Percentiles rank a stretch among this genome's conserved stretches.
These are phyloP conservation scores for Yamadazyma oceani DNA, from an alignment of 1,139 yeast genomes.

Conservation along the genomic window DNA sequence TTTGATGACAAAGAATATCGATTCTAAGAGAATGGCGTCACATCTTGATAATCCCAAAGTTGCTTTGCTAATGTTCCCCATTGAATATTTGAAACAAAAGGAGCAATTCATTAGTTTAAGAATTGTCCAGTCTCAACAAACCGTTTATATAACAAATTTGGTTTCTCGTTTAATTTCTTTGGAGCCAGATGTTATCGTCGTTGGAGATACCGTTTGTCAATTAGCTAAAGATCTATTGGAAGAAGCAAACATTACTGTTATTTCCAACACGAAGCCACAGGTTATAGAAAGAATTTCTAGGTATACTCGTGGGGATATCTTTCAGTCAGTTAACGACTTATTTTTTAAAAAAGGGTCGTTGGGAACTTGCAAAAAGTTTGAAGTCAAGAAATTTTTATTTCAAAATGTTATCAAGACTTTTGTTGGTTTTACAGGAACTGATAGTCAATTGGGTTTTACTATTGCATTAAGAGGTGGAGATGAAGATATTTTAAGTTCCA, in stretches of 20 bases:
- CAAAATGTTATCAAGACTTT: conserved; percentile 64
- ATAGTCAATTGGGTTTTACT: conserved; percentile 76
- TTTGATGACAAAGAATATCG: conserved; percentile 81
- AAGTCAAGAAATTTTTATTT: conserved; percentile 63
- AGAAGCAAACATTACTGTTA: conserved; percentile 75
- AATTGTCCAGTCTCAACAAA: conserved; percentile 85
- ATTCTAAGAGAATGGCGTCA: conserved; percentile 78
- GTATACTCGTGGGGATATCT: conserved; percentile 79
- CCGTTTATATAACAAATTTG: conserved; percentile 77
- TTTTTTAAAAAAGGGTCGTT: conserved; percentile 54
- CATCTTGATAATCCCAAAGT: conserved; percentile 67
- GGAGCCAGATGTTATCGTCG: conserved; percentile 76
- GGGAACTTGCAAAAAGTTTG: conserved; percentile 74
- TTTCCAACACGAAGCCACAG: conserved; percentile 77
- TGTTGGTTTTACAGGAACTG: conserved; percentile 76
- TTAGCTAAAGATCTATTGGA: conserved; percentile 72
- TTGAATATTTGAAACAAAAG: conserved; percentile 74
- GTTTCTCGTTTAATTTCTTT: conserved; percentile 77
- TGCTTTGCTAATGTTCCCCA: conserved; percentile 81
- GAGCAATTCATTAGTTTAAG: conserved; percentile 81
- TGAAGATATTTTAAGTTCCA: conserved; percentile 55
- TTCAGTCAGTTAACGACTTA: conserved; percentile 48
- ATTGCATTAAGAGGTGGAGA: conserved; percentile 77
- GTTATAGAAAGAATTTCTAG: conserved; percentile 80
- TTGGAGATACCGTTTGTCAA: conserved; percentile 83